Conservation (phyloP, 225 moss, liverwort and hornwort species). For the Pseudisothecium myosuroides region DNA sequence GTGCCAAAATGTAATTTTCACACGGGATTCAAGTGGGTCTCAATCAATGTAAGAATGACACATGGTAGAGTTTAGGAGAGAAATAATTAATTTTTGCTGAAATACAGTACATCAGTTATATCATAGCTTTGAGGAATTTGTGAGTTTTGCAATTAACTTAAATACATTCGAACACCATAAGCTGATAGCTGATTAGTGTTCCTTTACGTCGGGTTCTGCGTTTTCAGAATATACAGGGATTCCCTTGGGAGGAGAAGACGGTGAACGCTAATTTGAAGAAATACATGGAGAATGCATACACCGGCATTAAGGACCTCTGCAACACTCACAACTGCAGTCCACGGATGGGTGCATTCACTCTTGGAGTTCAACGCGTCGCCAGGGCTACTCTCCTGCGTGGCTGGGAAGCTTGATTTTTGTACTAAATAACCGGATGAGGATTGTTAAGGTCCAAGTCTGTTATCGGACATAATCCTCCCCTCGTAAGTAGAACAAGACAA, state of each 20-base stretch:
- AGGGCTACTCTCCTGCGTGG: conserved; percentile 77
- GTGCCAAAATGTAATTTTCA: not conserved
- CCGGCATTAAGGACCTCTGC: conserved; percentile 52
- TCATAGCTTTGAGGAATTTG: not conserved
- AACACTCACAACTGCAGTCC: conserved; percentile 62
- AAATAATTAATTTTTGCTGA: not conserved
- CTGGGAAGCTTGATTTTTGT: conserved; percentile 58
- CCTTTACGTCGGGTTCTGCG: not conserved
- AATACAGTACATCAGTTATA: not conserved
- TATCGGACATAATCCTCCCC: not conserved
- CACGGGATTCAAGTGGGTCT: not conserved
- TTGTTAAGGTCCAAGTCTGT: not conserved
- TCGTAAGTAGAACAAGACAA: not conserved
- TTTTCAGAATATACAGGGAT: conserved; percentile 81
- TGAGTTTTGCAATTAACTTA: not conserved
- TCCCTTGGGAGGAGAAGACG: conserved; percentile 78
- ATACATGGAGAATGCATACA: conserved; percentile 73
- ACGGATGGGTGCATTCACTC: conserved; percentile 91
- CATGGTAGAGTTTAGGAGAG: not conserved
- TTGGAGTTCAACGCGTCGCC: conserved; percentile 82
- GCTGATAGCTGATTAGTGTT: not conserved
- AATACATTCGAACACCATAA: not conserved
- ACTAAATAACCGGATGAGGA: not conserved
- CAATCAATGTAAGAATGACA: not conserved
- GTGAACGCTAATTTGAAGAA: conserved; percentile 73